phyloP scores from a whole-genome alignment of 2,329 filamentous ascomycete genomes.

The Calonectria leucothoes region DNA sequence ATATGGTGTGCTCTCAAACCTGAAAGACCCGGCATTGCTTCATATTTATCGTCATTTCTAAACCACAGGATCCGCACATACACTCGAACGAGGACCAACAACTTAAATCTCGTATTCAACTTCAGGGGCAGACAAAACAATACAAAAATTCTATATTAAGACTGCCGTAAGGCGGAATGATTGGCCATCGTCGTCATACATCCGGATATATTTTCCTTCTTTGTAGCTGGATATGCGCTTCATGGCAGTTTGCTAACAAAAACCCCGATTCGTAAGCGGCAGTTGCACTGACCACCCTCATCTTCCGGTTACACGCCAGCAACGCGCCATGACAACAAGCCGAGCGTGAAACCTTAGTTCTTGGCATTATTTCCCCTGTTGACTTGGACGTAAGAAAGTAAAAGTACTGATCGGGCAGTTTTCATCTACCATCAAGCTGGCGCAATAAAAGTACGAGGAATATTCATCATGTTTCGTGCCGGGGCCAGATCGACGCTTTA shows the following conservation, averaged over 20 bases:
- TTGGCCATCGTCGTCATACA: neutral
- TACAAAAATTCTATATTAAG: neutral
- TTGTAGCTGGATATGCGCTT: neutral
- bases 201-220: neutral
- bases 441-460: neutral
- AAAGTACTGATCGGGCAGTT: neutral
- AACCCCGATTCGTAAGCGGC: neutral
- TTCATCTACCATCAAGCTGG: neutral
- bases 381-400: neutral
- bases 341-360: neutral
- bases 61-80: neutral
- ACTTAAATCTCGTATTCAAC: neutral
- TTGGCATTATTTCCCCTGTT: no score
- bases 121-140: neutral
- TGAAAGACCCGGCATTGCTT: neutral
- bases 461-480: neutral
- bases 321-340: neutral
- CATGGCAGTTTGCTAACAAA: no score
- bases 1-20: neutral
- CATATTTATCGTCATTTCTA: neutral
- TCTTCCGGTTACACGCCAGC: neutral
- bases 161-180: no score
- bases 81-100: neutral
- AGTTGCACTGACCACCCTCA: neutral
- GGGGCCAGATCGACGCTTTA: neutral